Evolutionary conservation across 2,329 filamentous ascomycete species (phyloP), one percentile per base, ranked within the genome.

Genomic region (Hymenoscyphus albidus): DNA sequence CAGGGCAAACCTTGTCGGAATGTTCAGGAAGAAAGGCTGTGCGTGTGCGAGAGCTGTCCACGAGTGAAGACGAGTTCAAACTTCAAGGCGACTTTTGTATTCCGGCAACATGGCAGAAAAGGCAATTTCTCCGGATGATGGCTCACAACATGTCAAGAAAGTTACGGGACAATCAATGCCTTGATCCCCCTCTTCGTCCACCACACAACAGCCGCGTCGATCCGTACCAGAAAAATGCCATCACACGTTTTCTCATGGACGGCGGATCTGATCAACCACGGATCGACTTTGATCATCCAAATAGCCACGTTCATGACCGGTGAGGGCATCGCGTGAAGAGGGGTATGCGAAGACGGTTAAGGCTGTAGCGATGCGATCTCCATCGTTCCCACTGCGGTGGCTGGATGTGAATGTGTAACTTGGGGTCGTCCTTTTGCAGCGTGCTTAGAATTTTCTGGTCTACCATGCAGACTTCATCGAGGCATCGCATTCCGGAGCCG

Each of bases 351-450:
- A 54, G 48, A 22, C 48, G 48, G 48, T 54, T 54, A 54, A 54
- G 48, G 48, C 48, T 54, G 48, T n/a, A 54, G 48, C 48, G 48
- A 54, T 54, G 48, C 48, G 48, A 54, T 54, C 48, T 51, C 48
- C 18, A 54, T 54, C 27, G 27, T 54, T 54, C 48, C 18, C 22
- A 14, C 13, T 27, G 48, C 48, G n/a, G 44, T 51, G 44, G 44
- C 44, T 51, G n/a, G 44, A 27, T 54, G n/a, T 51, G 44, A 9
- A 51, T 10, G 48, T 54, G 18, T 54, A 54, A 51, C 48, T 54
- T 22, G 44, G 22, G 18, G 44, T 18, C 44, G 22, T 22, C 22
- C n/a, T 51, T 51, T 51, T 18, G n/a, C 18, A 18, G 2, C 22
- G 6, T 6, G 22, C 42, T 48, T 48, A 18, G n/a, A 16, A 18